Evolutionary conservation across 371 early-diverging fungal species (phyloP).

Genomic region (Nematocida parisii): DNA sequence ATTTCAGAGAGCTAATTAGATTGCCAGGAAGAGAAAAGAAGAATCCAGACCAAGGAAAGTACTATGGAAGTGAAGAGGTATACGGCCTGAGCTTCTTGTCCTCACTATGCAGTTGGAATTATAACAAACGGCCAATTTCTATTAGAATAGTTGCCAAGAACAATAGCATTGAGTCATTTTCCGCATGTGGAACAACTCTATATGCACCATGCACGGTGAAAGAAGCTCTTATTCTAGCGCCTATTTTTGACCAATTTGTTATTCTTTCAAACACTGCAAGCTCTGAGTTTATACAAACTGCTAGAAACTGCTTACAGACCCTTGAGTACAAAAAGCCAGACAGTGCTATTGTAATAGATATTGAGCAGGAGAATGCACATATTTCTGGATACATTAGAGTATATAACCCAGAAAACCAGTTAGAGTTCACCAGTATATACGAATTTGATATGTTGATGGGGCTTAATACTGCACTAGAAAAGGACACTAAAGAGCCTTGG

Average conservation of each 20-base stretch:
- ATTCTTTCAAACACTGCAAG: background rate
- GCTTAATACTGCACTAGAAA: background rate
- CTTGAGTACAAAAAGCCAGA: background rate
- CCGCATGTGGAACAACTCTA: background rate
- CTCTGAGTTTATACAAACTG: slow-evolving; percentile 16
- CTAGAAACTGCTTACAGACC: background rate
- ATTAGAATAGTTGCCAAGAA: background rate
- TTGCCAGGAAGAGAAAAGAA: slow-evolving; percentile 6
- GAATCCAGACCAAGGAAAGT: background rate
- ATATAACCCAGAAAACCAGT: background rate
- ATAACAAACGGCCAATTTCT: background rate
- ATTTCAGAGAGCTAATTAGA: slow-evolving; percentile 1
- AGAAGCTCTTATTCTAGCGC: background rate
- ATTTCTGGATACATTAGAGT: background rate
- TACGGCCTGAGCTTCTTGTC: slow-evolving; percentile 8
- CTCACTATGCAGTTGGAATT: background rate
- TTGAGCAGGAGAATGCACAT: background rate
- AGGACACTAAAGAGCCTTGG: slow-evolving; percentile 38
- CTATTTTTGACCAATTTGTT: slow-evolving; percentile 7
- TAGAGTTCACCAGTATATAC: background rate
- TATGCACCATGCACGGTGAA: background rate
- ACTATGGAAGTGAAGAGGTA: slow-evolving; percentile 14
- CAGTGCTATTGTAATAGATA: background rate
- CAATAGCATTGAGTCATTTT: background rate
- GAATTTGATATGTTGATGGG: background rate